These are phyloP conservation scores for Oenanthe javanica DNA, from an alignment of 140 eudicot species.

Conservation along the genomic window DNA sequence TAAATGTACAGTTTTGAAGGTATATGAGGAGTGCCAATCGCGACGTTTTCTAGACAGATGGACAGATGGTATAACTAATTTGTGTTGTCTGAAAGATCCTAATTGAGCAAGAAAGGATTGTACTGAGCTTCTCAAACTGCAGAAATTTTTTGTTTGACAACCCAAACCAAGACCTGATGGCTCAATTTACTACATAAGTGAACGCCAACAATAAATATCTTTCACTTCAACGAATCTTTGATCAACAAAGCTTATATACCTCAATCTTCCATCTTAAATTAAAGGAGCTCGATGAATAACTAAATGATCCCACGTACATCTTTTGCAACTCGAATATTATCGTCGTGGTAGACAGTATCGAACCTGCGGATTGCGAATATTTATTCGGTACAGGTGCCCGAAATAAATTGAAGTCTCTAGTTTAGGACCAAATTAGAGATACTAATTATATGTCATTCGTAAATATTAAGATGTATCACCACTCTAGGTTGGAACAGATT, in stretches of 20 bases:
- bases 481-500: not conserved
- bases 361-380: constrained; percentile 36
- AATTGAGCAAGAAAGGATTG: not conserved
- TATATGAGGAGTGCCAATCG: not conserved
- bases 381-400: not conserved
- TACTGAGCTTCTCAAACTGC: not conserved
- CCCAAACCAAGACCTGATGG: not conserved
- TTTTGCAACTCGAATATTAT: constrained; percentile 65
- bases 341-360: constrained; percentile 66
- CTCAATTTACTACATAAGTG: not conserved
- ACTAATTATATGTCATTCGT: not conserved
- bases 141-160: not conserved
- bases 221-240: not conserved
- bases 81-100: not conserved
- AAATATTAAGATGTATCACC: not conserved
- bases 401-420: not conserved
- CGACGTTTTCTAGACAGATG: too few relatives aligned
- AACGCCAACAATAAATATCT: too few relatives aligned
- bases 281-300: constrained; percentile 88
- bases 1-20: not conserved
- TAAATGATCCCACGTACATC: constrained; percentile 68
- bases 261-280: constrained; percentile 73
- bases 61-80: not conserved
- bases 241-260: not conserved
- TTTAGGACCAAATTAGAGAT: not conserved